Conservation (phyloP, 2,329 filamentous ascomycete species). For the Aspergillus neoniger region DNA sequence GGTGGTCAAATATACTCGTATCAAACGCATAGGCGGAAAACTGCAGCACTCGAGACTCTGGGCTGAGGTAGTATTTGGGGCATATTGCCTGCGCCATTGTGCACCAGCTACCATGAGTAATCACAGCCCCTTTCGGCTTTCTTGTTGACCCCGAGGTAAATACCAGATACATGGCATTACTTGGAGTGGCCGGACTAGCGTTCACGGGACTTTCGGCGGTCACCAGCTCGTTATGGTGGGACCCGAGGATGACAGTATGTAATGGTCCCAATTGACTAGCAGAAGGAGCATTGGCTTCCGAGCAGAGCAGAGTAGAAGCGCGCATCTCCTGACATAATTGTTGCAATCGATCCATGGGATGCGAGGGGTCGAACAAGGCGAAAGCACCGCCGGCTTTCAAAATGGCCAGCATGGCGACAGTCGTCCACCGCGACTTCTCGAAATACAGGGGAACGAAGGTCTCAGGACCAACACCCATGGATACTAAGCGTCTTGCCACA, state of each 20-base stretch:
- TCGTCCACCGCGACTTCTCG: too few species aligned
- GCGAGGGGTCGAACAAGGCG: too few species aligned
- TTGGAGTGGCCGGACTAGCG: neutral
- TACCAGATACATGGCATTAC: neutral
- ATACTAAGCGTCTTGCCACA: neutral
- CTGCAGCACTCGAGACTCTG: neutral
- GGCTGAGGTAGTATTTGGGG: too few species aligned
- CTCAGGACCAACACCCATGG: neutral
- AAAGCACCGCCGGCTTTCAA: too few species aligned
- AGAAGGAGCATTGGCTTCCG: too few species aligned
- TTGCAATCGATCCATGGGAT: too few species aligned
- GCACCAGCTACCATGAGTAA: neutral
- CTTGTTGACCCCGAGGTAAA: neutral
- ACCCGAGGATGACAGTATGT: neutral
- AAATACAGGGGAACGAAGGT: neutral
- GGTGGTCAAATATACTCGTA: neutral
- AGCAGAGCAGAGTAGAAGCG: too few species aligned
- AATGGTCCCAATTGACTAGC: too few species aligned
- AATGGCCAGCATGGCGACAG: too few species aligned
- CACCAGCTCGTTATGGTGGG: neutral
- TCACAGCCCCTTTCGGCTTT: neutral
- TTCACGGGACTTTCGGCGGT: neutral
- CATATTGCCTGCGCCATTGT: neutral
- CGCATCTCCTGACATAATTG: too few species aligned
- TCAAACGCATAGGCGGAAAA: slow-evolving; percentile 4